Conservation (phyloP, 257 asterid genomes). For the Paraleonurus japonicus region DNA sequence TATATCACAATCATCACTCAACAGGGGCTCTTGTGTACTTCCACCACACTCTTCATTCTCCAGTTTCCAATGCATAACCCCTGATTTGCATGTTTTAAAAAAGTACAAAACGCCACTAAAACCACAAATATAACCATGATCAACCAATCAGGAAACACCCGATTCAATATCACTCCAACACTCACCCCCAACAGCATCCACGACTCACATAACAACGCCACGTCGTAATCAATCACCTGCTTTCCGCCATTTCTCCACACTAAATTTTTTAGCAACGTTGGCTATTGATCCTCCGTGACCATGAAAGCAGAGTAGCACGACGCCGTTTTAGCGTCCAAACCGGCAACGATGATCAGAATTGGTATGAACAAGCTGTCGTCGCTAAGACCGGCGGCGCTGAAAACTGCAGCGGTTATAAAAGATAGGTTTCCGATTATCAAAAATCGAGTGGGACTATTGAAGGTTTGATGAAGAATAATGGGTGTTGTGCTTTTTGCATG, state of each 20-base stretch:
- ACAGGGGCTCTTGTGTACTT: conserved; percentile 37
- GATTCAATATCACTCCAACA: conserved; percentile 64
- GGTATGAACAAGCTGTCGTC: conserved; percentile 83
- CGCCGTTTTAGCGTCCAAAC: conserved; percentile 64
- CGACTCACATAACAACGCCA: conserved; percentile 72
- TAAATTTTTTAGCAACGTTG: conserved; percentile 42
- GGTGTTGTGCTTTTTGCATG: conserved; percentile 29
- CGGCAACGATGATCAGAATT: conserved; percentile 55
- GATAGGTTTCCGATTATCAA: conserved; percentile 42
- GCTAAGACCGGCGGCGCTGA: conserved; percentile 81
- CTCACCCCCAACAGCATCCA: conserved; percentile 79
- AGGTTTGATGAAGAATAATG: background rate
- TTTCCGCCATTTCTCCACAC: conserved; percentile 10
- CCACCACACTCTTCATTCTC: conserved; percentile 36
- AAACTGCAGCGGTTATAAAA: conserved; percentile 59
- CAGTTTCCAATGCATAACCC: conserved; percentile 49
- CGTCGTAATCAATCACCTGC: conserved; percentile 55
- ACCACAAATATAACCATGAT: conserved; percentile 51
- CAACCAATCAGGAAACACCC: conserved; percentile 74
- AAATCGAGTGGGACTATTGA: conserved; percentile 31
- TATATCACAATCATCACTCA: conserved; percentile 15
- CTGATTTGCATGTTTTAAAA: conserved; percentile 62
- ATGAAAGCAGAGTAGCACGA: conserved; percentile 65
- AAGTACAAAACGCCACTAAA: conserved; percentile 60
- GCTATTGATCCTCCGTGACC: conserved; percentile 76